phyloP scores from a whole-genome alignment of 306 rosid genomes.

The Echinosophora koreensis region DNA sequence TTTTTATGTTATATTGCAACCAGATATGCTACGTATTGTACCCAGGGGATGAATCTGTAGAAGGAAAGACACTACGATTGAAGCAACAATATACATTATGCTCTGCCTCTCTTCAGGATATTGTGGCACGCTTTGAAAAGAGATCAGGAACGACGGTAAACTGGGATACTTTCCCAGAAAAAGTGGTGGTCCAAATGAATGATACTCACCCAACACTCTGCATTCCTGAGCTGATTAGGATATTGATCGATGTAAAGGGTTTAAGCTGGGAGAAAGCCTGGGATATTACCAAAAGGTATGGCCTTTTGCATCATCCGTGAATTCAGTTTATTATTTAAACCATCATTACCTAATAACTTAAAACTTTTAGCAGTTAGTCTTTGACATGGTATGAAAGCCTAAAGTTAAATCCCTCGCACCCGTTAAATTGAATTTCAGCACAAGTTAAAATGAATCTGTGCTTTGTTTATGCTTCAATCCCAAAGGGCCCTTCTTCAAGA shows the following conservation, averaged over 20 bases:
- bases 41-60: constrained; percentile 86
- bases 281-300: constrained; percentile 82
- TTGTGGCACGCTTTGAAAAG: constrained; percentile 78
- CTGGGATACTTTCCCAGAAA: constrained; percentile 82
- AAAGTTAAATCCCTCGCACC: neutral
- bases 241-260: constrained; percentile 76
- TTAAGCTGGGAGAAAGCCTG: constrained; percentile 86
- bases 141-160: constrained; percentile 64
- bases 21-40: constrained; percentile 83
- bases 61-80: constrained; percentile 85
- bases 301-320: constrained; percentile 25
- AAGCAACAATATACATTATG: constrained; percentile 91
- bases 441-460: neutral
- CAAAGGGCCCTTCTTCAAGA: neutral
- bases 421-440: neutral
- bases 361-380: neutral
- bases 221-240: constrained; percentile 86
- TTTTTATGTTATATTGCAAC: constrained; percentile 43
- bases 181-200: constrained; percentile 90
- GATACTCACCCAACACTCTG: constrained; percentile 98
- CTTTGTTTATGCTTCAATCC: neutral
- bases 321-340: constrained; percentile 24
- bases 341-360: constrained; percentile 10
- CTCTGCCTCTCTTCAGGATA: constrained; percentile 92
- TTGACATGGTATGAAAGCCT: constrained; percentile 9